Conservation (phyloP, 2,329 filamentous ascomycete species). For the Pseudogymnoascus sp. region DNA sequence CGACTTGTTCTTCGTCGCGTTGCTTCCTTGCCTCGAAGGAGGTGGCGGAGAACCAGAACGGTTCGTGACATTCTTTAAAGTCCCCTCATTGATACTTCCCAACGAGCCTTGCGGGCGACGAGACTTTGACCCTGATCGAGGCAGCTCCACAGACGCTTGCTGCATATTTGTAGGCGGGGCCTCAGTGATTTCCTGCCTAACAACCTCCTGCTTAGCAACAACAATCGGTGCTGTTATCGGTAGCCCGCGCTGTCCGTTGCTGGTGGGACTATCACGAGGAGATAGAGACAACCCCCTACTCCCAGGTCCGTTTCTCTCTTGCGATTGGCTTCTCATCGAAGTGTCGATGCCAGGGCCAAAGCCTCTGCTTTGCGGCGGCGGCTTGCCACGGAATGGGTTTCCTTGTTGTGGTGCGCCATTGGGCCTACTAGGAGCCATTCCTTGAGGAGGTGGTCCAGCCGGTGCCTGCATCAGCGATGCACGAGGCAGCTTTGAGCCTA, state of each 20-base stretch:
- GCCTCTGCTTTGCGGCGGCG: constrained; percentile 24
- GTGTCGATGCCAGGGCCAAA: constrained; percentile 29
- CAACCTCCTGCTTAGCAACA: constrained; percentile 35
- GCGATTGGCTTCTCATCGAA: constrained; percentile 34
- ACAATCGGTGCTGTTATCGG: constrained; percentile 41
- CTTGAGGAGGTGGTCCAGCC: constrained; percentile 49
- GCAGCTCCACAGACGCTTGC: constrained; percentile 30
- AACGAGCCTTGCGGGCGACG: constrained; percentile 59
- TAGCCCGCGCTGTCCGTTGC: constrained; percentile 52
- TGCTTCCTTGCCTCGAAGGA: constrained; percentile 50
- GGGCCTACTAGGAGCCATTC: constrained; percentile 55
- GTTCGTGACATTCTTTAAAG: constrained; percentile 37
- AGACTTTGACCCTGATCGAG: constrained; percentile 41
- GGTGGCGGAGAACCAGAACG: constrained; percentile 54
- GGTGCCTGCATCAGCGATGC: constrained; percentile 32
- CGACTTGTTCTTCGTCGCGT: constrained; percentile 55
- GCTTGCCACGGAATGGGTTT: constrained; percentile 39
- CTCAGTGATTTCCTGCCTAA: constrained; percentile 31
- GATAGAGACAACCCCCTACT: constrained; percentile 29
- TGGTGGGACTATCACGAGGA: constrained; percentile 44
- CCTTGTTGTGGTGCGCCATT: constrained; percentile 53
- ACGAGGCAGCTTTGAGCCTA: constrained; percentile 35
- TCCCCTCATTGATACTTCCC: constrained; percentile 60
- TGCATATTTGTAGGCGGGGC: constrained; percentile 22
- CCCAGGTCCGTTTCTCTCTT: constrained; percentile 38